Evolutionary conservation across 179 eudicot species (phyloP), one percentile per base, ranked within the genome.

Genomic region (Corrigiola litoralis): DNA sequence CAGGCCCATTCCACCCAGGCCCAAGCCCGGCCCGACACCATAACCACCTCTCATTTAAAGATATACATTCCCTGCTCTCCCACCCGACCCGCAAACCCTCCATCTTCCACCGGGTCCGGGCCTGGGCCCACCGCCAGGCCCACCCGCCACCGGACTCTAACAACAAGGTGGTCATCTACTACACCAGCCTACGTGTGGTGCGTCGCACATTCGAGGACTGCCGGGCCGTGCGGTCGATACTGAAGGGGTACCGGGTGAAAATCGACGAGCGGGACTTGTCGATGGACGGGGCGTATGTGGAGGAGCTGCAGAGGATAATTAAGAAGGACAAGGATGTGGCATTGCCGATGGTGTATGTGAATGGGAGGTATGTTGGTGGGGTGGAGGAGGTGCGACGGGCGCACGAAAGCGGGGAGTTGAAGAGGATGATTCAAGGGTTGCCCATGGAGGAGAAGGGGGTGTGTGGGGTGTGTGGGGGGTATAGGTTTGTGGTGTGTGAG

Each of bases 241-340:
- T 92, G 4, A 83, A 82, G 6, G 81, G 78, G 6, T 87, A 85
- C 75, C 67, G 84, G 6, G 95, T 90, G 0, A 67, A 69, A 34
- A 45, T 87, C 50, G 98, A 92, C 84, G 98, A 92, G 53, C 85
- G 98, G 16, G 98, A 92, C 72, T 72, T 92, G 1, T 75, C 90
- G 1, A 92, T 92, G 95, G 95, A 90, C 59, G 53, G 66, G 0
- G 46, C 70, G 0, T 90, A 78, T 72, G 67, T 71, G 54, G 84
- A 64, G 11, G 98, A 92, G 83, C 59, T 92, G 28, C 79, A 76
- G 58, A 68, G 28, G 55, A 83, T 87, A 20, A n/a, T 78, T 5
- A 45, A 53, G 45, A 58, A 54, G 1, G 77, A 68, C 0, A 12
- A 71, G 40, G 58, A 72, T 0, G 24, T 40, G 11, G 25, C 64